Base-by-base conservation (phyloP, 345 rosid species). In the thale cress (Arabidopsis thaliana) region DNA sequence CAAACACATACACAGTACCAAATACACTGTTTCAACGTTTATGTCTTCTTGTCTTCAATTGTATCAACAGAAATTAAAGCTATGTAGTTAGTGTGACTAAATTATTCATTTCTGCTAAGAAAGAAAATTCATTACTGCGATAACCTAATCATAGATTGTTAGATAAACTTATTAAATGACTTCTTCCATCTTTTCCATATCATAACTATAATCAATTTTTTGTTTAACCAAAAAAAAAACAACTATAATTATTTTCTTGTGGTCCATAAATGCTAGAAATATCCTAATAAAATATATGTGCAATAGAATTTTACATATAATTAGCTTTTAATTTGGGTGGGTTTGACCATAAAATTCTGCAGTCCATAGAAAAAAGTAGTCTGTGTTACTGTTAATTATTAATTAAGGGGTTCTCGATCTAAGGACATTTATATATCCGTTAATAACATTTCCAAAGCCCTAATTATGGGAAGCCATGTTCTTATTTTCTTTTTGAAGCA, bases 91-190 rank as follows among this genome's bases (percentile, higher is more conserved):
- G 9, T 22, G 46, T 59, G 65, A 9, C 4, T 59, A 33, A 8
- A 34, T 58, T 28, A 22, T 23, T 23, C 1, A 40, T 60, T 41
- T 38, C 6, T 60, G 10, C 48, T 41, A 34, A 2, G 11, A 37
- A 12, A 38, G 30, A 60, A 37, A 53, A 55, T 16, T 14, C 37
- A 58, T 13, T 58, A 34, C n/a, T 59, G 45, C 36, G 1, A 20
- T 45, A 70, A 58, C 67, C 59, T 37, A 60, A 38, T 33, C 45
- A 36, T 4, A 55, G 41, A 32, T 50, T 38, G 75, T 40, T 72
- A 72, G 53, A 14, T 72, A 72, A 61, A 49, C 23, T 38, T 61
- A 72, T 72, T 72, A 25, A 72, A 49, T 71, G 50, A 71, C n/a
- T 24, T 71, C 36, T 45, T 56, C 52, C 32, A 24, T 55, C 41